phyloP scores from a whole-genome alignment of 208 protist species.

The Crithidia mellificae region DNA sequence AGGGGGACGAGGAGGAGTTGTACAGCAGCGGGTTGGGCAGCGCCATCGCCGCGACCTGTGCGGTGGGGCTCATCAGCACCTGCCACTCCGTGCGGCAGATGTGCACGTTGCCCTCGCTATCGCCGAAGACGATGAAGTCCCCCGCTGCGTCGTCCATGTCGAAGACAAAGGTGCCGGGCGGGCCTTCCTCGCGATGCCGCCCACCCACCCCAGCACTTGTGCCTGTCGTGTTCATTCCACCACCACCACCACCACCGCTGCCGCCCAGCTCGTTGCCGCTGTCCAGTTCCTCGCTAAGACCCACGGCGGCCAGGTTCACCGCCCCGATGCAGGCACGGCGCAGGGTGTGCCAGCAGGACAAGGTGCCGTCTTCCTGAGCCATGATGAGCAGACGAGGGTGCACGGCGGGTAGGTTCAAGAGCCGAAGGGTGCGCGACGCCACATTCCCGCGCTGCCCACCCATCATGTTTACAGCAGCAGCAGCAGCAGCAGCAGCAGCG shows the following conservation, averaged over 20 bases:
- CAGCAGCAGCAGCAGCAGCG: not conserved
- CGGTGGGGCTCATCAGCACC: conserved; percentile 17
- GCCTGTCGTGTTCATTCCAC: too few relatives aligned
- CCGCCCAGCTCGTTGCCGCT: not conserved
- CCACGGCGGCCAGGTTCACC: conserved; percentile 48
- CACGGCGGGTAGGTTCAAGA: conserved; percentile 48
- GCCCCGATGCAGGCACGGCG: conserved; percentile 63
- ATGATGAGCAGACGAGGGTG: conserved; percentile 56
- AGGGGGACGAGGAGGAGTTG: not conserved
- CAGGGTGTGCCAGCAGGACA: conserved; percentile 78
- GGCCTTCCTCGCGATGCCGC: conserved; percentile 7
- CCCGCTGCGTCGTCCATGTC: conserved; percentile 29
- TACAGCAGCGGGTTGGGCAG: conserved; percentile 46
- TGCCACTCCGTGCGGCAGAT: conserved; percentile 57
- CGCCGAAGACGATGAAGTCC: conserved; percentile 61
- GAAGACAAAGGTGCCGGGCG: conserved; percentile 22
- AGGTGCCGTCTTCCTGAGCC: conserved; percentile 74
- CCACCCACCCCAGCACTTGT: not conserved
- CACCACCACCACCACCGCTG: too few relatives aligned
- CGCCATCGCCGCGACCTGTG: conserved; percentile 39
- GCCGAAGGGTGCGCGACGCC: conserved; percentile 41
- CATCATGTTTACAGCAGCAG: not conserved
- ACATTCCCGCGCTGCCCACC: conserved; percentile 18
- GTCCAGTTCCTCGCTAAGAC: conserved; percentile 20
- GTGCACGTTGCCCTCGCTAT: conserved; percentile 73